Evolutionary conservation across 2,329 filamentous ascomycete species (phyloP).

Genomic region (Sarocladium oryzae): DNA sequence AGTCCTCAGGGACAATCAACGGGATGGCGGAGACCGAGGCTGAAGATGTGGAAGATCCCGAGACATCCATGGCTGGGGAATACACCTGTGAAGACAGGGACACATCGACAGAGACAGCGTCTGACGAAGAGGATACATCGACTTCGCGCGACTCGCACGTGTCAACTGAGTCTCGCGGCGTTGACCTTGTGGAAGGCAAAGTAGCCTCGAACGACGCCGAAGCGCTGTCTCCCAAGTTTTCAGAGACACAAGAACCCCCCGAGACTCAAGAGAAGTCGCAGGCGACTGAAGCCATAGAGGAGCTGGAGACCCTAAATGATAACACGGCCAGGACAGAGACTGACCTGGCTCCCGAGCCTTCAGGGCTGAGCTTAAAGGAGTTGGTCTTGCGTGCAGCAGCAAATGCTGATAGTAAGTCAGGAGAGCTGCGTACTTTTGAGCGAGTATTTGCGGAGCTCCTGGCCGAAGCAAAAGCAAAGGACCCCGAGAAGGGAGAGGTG

Average conservation of each 20-base stretch:
- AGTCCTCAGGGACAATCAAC: conserved; percentile 11
- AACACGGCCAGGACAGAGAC: conserved; percentile 6
- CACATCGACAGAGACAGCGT: background rate
- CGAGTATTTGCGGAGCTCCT: conserved; percentile 44
- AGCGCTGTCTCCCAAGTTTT: background rate
- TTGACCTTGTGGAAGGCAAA: too few species aligned
- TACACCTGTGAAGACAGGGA: too few species aligned
- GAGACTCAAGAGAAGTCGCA: too few species aligned
- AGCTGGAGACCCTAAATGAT: background rate
- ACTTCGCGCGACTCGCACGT: background rate
- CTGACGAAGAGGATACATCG: background rate
- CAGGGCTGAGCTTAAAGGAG: conserved; percentile 31
- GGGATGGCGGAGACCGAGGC: conserved; percentile 10
- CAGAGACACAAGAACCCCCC: background rate
- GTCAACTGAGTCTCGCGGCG: background rate
- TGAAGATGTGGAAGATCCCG: background rate
- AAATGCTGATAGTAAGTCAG: conserved; percentile 33
- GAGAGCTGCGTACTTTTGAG: conserved; percentile 43
- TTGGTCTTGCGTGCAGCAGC: conserved; percentile 46
- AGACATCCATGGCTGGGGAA: background rate
- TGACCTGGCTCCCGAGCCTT: conserved; percentile 11
- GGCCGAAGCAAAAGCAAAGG: conserved; percentile 23
- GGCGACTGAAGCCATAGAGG: too few species aligned
- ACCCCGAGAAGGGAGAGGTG: background rate
- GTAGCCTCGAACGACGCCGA: too few species aligned